Evolutionary conservation across 1,284 basidiomycete species (phyloP), one percentile per base, ranked within the genome.

Genomic region (Tilletia walkeri): DNA sequence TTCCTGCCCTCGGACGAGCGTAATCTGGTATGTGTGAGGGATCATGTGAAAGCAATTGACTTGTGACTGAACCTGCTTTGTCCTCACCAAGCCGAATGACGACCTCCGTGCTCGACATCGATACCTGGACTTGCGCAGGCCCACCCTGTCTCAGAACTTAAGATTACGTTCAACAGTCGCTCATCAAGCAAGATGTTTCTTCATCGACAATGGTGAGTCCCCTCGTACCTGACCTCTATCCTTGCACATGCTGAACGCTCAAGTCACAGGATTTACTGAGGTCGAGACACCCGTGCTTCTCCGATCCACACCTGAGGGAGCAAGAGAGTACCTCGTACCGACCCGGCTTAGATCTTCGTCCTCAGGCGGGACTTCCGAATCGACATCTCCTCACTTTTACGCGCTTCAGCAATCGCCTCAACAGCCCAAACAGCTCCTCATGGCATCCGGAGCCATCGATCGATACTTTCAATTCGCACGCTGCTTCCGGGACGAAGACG

Each of bases 401-500:
- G 92, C 94, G 0, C 88, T 97, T 56, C 91, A 92, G 14, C 94
- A 97, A 85, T 95, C 93, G 0, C 95, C 94, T 1, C 95, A 97
- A 83, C 94, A 96, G 85, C 93, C 94, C 0, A 97, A 97, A 84
- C 94, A 97, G 84, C 88, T 97, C 3, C 88, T 97, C 69, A 91
- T 97, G 65, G 91, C 91, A 70, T 95, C 93, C 3, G 95, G 94
- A n/a, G 90, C 88, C 1, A 88, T 95, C 4, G 92, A 94, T 80
- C 89, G 88, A 74, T 97, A 97, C 85, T 97, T 90, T 85, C 94
- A 97, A 84, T 88, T 97, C 70, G 95, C 95, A 16, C 89, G 89
- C 76, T 97, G 94, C 85, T 97, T 97, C 87, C 89, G 95, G 53
- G 94, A 97, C 84, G 95, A 97, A 84, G 93, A 94, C 80, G 93